Base-by-base conservation (phyloP, 2,329 filamentous ascomycete species). In the Bipolaris zeicola region DNA sequence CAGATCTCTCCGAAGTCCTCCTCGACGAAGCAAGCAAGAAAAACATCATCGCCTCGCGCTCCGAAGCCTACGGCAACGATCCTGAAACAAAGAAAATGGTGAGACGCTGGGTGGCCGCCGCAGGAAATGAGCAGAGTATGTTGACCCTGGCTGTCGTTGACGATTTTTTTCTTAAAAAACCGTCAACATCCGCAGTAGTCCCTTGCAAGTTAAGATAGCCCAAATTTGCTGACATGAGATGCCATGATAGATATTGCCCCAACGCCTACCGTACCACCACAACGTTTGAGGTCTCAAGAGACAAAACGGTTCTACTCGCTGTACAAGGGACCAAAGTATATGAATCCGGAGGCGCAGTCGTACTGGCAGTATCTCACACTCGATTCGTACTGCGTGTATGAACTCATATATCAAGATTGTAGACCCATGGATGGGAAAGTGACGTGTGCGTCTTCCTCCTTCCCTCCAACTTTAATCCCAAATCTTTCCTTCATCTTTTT, bases 301-400 rank as follows among this genome's bases (percentile, higher is more conserved):
- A 57, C 55, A 1, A 57, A 57, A 36, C n/a, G 49, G 3, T 54
- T 57, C 55, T 57, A 57, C 22, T 50, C 55, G 13, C 20, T 57
- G 18, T 36, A 57, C 34, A 57, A 54, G 37, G 45, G 45, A 18
- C 55, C 44, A 7, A 48, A 34, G 16, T 46, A 57, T 22, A 54
- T 57, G 22, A 57, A 50, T 46, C 22, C 53, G 22, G 34, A 48
- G 28, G 51, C 41, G 7, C 41, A 46, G 5, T 49, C 45, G 3
- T 54, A 54, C 36, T 54, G 50, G 44, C 55, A 54, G 10, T 16
- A 52, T 50, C 50, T 57, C 31, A 57, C 54, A 4, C 43, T 57
- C 6, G 38, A 53, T 14, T 57, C 54, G 3, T 57, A 57, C 44
- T 49, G 41, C 24, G 39, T 49, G 22, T 57, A 48, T 22, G 54